phyloP scores from a whole-genome alignment of 2,329 filamentous ascomycete genomes.

The Ascochyta fabae region DNA sequence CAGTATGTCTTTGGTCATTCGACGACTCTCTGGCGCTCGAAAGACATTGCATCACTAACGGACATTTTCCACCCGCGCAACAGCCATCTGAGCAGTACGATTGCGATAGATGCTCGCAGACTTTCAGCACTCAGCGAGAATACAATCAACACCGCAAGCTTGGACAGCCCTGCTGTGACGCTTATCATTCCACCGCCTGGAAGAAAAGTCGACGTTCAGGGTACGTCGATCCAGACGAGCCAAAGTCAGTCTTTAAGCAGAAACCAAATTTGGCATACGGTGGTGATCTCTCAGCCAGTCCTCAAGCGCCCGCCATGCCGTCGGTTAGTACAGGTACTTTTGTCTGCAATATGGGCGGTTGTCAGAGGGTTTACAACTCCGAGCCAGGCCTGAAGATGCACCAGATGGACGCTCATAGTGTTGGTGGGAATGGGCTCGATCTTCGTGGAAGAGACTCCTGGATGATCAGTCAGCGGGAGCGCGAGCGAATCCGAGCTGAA shows the following conservation, averaged over 20 bases:
- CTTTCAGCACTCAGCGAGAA: slow-evolving; percentile 14
- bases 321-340: slow-evolving; percentile 24
- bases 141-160: slow-evolving; percentile 22
- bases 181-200: slow-evolving; percentile 5
- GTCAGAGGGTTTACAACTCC: slow-evolving; percentile 26
- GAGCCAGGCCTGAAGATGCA: slow-evolving; percentile 31
- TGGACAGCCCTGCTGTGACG: slow-evolving; percentile 24
- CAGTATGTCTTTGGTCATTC: slow-evolving; percentile 23
- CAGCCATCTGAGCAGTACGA: background rate
- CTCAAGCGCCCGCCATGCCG: slow-evolving; percentile 25
- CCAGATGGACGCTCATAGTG: slow-evolving; percentile 28
- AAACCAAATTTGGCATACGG: slow-evolving; percentile 5
- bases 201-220: slow-evolving; percentile 1
- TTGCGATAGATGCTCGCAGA: slow-evolving; percentile 22
- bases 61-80: slow-evolving; percentile 12
- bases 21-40: slow-evolving; percentile 31
- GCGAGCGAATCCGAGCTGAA: slow-evolving; percentile 23
- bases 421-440: slow-evolving; percentile 31
- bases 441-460: slow-evolving; percentile 28
- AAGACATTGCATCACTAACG: slow-evolving; percentile 19
- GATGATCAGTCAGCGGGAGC: slow-evolving; percentile 27
- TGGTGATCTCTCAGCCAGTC: slow-evolving; percentile 3
- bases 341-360: slow-evolving; percentile 20
- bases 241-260: slow-evolving; percentile 1
- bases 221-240: slow-evolving; percentile 22